These are phyloP conservation scores for Picochlorum sp. DNA, from an alignment of 139 green algal species.

Conservation along the genomic window DNA sequence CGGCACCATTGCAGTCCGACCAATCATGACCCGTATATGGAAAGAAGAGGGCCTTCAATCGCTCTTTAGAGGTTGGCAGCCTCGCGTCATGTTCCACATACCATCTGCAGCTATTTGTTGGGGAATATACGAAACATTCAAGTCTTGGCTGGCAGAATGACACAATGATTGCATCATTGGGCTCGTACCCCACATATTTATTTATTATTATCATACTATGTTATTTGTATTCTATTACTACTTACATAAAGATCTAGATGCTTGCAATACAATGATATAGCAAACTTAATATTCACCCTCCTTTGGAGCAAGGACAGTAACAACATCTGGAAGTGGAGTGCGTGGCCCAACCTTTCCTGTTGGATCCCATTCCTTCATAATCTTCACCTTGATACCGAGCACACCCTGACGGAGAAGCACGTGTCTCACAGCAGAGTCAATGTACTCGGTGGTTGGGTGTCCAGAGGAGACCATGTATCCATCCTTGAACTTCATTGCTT, in stretches of 20 bases:
- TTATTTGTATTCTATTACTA: neutral
- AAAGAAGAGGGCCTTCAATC: slow-evolving; percentile 66
- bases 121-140: slow-evolving; percentile 90
- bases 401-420: slow-evolving; percentile 96
- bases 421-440: slow-evolving; percentile 91
- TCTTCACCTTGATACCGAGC: slow-evolving; percentile 93
- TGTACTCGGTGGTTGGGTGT: slow-evolving; percentile 81
- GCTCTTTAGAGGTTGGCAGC: slow-evolving; percentile 69
- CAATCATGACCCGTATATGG: slow-evolving; percentile 58
- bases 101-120: slow-evolving; percentile 87
- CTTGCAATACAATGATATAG: no score
- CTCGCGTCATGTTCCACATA: slow-evolving; percentile 88
- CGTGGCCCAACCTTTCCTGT: slow-evolving; percentile 88
- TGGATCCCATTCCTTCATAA: slow-evolving; percentile 98
- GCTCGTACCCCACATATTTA: neutral
- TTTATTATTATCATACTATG: neutral
- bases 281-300: slow-evolving; percentile 47
- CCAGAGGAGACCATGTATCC: slow-evolving; percentile 92
- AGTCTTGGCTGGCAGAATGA: slow-evolving; percentile 46
- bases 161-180: slow-evolving; percentile 1
- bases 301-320: slow-evolving; percentile 88
- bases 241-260: no score
- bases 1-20: slow-evolving; percentile 38
- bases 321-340: slow-evolving; percentile 88
- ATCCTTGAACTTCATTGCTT: slow-evolving; percentile 99